Base-by-base conservation (phyloP, 108 stramenopile genomes). In the Skeletonema costatum region DNA sequence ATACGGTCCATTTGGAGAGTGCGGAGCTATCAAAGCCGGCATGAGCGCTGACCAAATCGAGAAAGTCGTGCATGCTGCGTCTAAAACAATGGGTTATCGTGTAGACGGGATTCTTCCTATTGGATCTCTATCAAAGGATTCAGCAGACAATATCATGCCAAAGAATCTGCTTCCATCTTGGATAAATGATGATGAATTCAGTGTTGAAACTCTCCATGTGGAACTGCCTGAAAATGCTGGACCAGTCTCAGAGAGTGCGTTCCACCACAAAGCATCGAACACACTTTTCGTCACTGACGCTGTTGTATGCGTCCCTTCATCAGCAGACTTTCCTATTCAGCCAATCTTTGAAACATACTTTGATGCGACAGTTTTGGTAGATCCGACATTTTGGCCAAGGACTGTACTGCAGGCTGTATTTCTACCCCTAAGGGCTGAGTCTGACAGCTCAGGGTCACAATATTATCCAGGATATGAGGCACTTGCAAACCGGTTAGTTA, bases 281-380 rank as follows among this genome's bases (percentile, higher is more conserved):
- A 95, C 98, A 13, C 70, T 98, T 16, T 71, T 98, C 21, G 92
- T 95, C 17, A 97, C 97, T 8, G 98, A 98, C 70, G 70, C 86
- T 31, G 94, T 98, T 9, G 73, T 79, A 62, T 51, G 84, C 79
- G 42, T 88, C 80, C 70, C 80, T 64, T 56, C 87, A 77, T 33
- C 50, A 30, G 32, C 68, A 32, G 42, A 29, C 19, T 51, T 53
- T 33, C 68, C 68, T 56, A 32, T 68, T 7, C 68, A 68, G 31
- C 76, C 59, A 32, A 83, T 87, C 14, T 82, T 89, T n/a, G 14
- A 65, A 46, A 85, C 88, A 35, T 86, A 85, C 71, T 88, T 88
- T 64, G 83, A 86, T 41, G 46, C 61, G 13, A 65, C 3, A 9
- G 44, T 66, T n/a, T 7, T 48, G 30, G 30, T 70, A 31, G 81